Evolutionary conservation across 306 rosid genomes (phyloP), one percentile per base, ranked within the genome.

Genomic region (Arachis stenosperma): DNA sequence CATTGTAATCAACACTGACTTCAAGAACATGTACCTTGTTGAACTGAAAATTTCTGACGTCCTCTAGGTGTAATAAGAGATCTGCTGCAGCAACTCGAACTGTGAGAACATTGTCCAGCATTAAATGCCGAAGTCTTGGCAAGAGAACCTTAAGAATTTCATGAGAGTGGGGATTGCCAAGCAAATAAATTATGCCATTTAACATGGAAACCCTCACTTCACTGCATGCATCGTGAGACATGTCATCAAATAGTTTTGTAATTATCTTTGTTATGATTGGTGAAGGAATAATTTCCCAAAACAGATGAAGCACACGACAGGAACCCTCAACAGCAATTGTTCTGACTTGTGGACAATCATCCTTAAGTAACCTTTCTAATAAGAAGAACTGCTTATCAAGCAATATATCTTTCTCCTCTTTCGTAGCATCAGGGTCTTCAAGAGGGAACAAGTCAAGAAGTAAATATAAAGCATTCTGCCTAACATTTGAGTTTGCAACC

Each of bases 401-500:
- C 85, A 94, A 81, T 6, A 88, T 70, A 79, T 94, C 98, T 64
- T 88, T 94, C 79, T 75, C 96, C 81, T 89, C 97, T 81, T 94
- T 94, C 5, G 96, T 85, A 64, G 97, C 88, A 69, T 86, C 97
- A 6, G 97, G 98, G 80, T 91, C 87, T 84, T 94, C 98, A 54
- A 89, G 91, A 69, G 98, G 98, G 73, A 91, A 91, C 84, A 91
- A 71, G 75, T 88, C 97, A 80, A 94, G 75, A 70, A 91, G 92
- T 61, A 94, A 70, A 77, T 89, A 96, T 78, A 94, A 79, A 42
- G 97, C 90, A 83, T 91, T 94, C 80, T 84, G 90, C 73, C 97
- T 90, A 70, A 91, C 98, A 81, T 91, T 91, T 71, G 97, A 85
- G 82, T 88, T 94, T 9, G 98, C 94, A 85, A 84, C 96, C 97